Base-by-base conservation (phyloP, 179 eudicot species). In the Spinacia oleracea region DNA sequence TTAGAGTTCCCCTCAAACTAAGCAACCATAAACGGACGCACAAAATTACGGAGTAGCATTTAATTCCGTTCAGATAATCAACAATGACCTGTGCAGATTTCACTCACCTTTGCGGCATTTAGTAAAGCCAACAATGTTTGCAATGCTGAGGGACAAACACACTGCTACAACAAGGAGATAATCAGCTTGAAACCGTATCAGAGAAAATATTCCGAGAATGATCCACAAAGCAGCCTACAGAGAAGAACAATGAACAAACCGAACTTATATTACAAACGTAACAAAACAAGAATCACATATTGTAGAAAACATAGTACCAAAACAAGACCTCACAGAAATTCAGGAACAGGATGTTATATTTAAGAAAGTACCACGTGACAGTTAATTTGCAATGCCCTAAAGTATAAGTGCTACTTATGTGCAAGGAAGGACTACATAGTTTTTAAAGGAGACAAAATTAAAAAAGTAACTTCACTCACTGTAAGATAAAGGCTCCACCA, bases 401-500 rank as follows among this genome's bases (percentile, higher is more conserved):
- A 38, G 50, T 27, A n/a, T 7, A 32, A 15, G 21, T 40, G 23
- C 31, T 58, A 16, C 0, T 5, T 5, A 55, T 56, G 11, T 34
- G 48, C 18, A 35, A 55, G 11, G 7, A 55, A 21, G 15, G 53
- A 79, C 42, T 43, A 43, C 14, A 45, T 27, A 10, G 56, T 2
- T 66, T 25, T 31, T 23, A 31, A n/a, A 20, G 27, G 20, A 62
- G 34, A 29, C n/a, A 40, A 71, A 21, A 27, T 10, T 2, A 72
- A 55, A 77, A 6, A 9, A 32, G 58, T 8, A 43, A 46, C 9
- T 48, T 55, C 23, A 72, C 85, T 80, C 77, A 95, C 98, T 10
- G 93, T 84, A 70, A 91, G 92, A 86, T 93, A 95, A 80, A 93
- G 89, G 81, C 97, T 93, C 98, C 98, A 95, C 98, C 98, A 95